phyloP scores from a whole-genome alignment of 371 early-diverging fungal genomes.

The Nematocida sp. region DNA sequence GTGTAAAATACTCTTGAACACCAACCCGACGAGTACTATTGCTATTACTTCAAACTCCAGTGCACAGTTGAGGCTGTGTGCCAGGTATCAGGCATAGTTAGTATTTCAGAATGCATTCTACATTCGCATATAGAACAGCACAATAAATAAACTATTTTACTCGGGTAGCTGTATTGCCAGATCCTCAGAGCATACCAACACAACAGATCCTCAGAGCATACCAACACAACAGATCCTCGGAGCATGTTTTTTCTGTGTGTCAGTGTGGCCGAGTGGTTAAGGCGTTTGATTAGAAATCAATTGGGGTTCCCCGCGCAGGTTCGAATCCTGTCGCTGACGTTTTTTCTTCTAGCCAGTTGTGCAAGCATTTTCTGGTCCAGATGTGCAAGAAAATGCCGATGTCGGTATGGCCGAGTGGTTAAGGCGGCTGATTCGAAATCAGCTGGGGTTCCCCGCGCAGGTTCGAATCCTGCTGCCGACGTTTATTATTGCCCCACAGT shows the following conservation, averaged over 20 bases:
- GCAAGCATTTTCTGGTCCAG: not conserved
- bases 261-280: slow-evolving; percentile 53
- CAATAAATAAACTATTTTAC: too few relatives aligned
- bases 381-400: not conserved
- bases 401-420: slow-evolving; percentile 57
- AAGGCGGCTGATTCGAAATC: slow-evolving; percentile 56
- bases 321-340: slow-evolving; percentile 55
- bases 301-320: slow-evolving; percentile 50
- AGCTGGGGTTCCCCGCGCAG: slow-evolving; percentile 52
- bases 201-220: not conserved
- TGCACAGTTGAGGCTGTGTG: too few relatives aligned
- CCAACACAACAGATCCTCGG: not conserved
- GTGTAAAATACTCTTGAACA: too few relatives aligned
- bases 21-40: too few relatives aligned
- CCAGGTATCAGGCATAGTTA: too few relatives aligned
- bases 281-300: slow-evolving; percentile 51
- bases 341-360: not conserved
- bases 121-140: too few relatives aligned
- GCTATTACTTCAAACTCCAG: too few relatives aligned
- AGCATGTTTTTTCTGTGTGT: slow-evolving; percentile 11
- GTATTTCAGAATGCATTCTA: too few relatives aligned
- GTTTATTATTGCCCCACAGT: slow-evolving; percentile 37
- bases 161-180: too few relatives aligned
- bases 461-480: slow-evolving; percentile 56
- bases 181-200: not conserved